A percentile compares a stretch with the other conserved stretches of the same genome.
phyloP scores from a whole-genome alignment of 139 green algal species.

The Protoeuglena noctilucae region DNA sequence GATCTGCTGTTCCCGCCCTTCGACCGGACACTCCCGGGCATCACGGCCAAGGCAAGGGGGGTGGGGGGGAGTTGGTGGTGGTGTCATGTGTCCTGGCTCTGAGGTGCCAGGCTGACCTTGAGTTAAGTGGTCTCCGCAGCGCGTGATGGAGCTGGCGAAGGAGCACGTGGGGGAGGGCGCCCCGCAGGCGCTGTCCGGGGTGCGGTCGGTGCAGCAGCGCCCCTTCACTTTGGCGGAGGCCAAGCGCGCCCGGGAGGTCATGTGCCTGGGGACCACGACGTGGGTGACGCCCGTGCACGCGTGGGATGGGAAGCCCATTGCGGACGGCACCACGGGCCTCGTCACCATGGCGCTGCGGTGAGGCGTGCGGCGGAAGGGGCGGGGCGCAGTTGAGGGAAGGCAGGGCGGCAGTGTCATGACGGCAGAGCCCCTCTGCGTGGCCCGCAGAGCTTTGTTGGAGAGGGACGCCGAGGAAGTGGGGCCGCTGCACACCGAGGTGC shows the following conservation, averaged over 20 bases:
- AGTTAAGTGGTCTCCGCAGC: too few relatives aligned
- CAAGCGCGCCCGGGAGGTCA: conserved; percentile 23
- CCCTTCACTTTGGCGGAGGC: conserved; percentile 24
- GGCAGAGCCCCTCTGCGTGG: neutral
- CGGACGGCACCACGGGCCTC: conserved; percentile 21
- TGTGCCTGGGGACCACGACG: conserved; percentile 19
- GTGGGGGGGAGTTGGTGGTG: too few relatives aligned
- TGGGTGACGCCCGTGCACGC: conserved; percentile 19
- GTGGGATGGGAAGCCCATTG: conserved; percentile 20
- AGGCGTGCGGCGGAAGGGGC: too few relatives aligned
- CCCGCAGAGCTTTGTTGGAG: conserved; percentile 39
- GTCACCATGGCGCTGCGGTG: conserved; percentile 34
- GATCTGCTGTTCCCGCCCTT: conserved; percentile 36
- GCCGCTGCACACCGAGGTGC: conserved; percentile 35
- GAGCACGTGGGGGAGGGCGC: neutral
- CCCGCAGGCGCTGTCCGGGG: neutral
- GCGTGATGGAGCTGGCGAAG: conserved; percentile 36
- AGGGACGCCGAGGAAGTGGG: conserved; percentile 26
- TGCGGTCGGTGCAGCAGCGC: conserved; percentile 13
- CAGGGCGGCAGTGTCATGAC: neutral
- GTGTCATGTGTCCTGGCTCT: too few relatives aligned
- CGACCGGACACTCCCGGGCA: conserved; percentile 22
- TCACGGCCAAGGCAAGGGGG: too few relatives aligned
- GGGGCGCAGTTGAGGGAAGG: too few relatives aligned
- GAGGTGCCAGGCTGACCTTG: too few relatives aligned